phyloP scores from a whole-genome alignment of 345 rosid genomes.

The Nephelium lappaceum region DNA sequence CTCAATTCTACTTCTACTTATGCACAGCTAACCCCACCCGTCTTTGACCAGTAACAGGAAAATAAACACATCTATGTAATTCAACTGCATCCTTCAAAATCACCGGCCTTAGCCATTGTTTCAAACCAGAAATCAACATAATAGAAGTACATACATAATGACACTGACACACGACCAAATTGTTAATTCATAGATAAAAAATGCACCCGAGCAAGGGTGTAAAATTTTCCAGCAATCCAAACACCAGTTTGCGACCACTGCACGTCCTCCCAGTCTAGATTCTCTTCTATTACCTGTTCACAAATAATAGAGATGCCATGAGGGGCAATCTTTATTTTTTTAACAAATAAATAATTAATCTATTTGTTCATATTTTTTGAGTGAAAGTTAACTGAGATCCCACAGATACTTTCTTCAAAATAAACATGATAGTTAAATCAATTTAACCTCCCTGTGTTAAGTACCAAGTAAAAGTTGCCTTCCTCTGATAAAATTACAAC shows the following conservation, averaged over 20 bases:
- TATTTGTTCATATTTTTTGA: too few species aligned
- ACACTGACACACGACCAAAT: neutral
- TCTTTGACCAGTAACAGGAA: neutral
- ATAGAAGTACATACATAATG: neutral
- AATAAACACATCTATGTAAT: neutral
- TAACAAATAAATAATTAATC: neutral
- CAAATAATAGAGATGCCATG: neutral
- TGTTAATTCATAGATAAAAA: slow-evolving; percentile 67
- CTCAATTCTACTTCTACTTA: too few species aligned
- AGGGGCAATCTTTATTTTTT: neutral
- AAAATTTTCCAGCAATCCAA: slow-evolving; percentile 93
- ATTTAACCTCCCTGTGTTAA: too few species aligned
- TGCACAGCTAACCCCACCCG: neutral
- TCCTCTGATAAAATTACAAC: too few species aligned
- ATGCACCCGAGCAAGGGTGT: slow-evolving; percentile 86
- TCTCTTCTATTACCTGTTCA: slow-evolving; percentile 79
- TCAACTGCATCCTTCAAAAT: neutral
- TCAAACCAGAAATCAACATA: neutral
- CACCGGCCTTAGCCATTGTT: neutral
- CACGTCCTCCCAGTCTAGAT: slow-evolving; percentile 97
- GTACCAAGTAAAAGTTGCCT: too few species aligned
- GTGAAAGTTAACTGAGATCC: neutral
- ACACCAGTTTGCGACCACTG: slow-evolving; percentile 99
- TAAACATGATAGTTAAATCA: neutral
- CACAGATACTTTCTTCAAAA: neutral